Evolutionary conservation across 441 rosid species (phyloP).

Genomic region (Arabidopsis lyrata): DNA sequence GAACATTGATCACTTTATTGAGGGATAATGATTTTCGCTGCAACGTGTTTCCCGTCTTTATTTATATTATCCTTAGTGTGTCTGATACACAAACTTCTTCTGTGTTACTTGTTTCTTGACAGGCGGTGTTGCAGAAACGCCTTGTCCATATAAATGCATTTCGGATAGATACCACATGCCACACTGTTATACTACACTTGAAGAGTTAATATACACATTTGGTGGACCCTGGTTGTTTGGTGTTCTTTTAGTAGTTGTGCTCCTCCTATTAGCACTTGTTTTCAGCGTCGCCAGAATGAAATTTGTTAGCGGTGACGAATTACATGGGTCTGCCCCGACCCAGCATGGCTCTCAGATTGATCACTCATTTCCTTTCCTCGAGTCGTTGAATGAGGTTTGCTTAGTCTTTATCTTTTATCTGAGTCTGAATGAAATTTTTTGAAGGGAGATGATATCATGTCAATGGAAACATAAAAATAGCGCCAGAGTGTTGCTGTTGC

Average conservation of each 20-base stretch:
- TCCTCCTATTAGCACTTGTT: conserved; percentile 80
- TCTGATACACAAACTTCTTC: conserved; percentile 12
- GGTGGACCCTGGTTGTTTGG: conserved; percentile 96
- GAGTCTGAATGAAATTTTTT: background rate
- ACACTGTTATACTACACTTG: conserved; percentile 85
- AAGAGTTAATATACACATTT: conserved; percentile 89
- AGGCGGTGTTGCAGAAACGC: conserved; percentile 89
- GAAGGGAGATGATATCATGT: conserved; percentile 26
- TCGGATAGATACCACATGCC: conserved; percentile 96
- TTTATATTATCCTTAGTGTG: conserved; percentile 7
- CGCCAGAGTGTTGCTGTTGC: background rate
- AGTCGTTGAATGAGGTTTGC: conserved; percentile 88
- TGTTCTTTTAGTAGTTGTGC: conserved; percentile 73
- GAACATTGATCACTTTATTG: background rate
- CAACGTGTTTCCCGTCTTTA: conserved; percentile 8
- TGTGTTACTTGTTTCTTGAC: conserved; percentile 24
- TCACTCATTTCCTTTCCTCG: conserved; percentile 91
- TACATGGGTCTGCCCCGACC: conserved; percentile 64
- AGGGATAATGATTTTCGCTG: background rate
- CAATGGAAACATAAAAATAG: conserved; percentile 3
- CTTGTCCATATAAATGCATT: conserved; percentile 84
- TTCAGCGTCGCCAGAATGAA: conserved; percentile 95
- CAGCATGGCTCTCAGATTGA: conserved; percentile 64
- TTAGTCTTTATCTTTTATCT: conserved; percentile 16
- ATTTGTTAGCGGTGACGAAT: conserved; percentile 83